Conservation (phyloP, 1,139 yeast genomes). For the Saccharomycopsis hybrid region DNA sequence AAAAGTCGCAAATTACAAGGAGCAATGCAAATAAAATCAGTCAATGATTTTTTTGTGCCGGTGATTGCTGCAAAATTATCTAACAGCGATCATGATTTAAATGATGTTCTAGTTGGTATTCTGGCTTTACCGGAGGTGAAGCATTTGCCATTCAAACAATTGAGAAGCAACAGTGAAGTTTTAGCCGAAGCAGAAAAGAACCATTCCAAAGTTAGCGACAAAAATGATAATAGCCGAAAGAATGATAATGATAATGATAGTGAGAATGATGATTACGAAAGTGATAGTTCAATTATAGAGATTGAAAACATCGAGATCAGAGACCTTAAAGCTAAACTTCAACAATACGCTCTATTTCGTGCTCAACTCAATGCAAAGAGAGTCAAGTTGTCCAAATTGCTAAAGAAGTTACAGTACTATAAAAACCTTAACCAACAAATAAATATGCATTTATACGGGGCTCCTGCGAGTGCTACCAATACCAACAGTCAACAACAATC, state of each 20-base stretch:
- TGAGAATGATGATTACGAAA: slow-evolving; percentile 9
- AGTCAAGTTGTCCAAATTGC: neutral
- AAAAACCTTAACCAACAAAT: slow-evolving; percentile 6
- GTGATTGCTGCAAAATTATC: neutral
- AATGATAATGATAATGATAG: slow-evolving; percentile 1
- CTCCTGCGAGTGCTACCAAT: no score
- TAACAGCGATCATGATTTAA: neutral
- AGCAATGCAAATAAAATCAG: neutral
- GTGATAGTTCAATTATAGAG: slow-evolving; percentile 12
- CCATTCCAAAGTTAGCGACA: no score
- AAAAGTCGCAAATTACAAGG: slow-evolving; percentile 1
- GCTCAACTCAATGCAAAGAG: slow-evolving; percentile 6
- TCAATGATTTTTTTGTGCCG: slow-evolving; percentile 11
- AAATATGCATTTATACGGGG: neutral
- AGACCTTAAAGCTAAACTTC: slow-evolving; percentile 7
- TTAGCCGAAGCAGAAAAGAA: no score
- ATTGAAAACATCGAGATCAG: slow-evolving; percentile 10
- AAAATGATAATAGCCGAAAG: no score
- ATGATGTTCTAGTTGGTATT: neutral
- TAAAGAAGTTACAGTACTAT: slow-evolving; percentile 14
- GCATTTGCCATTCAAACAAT: slow-evolving; percentile 9
- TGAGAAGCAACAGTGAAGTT: neutral
- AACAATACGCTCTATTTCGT: slow-evolving; percentile 6
- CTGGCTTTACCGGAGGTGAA: slow-evolving; percentile 12
- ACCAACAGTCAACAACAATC: no score